Conservation (phyloP, 108 stramenopile genomes). For the Conticribra weissflogii region DNA sequence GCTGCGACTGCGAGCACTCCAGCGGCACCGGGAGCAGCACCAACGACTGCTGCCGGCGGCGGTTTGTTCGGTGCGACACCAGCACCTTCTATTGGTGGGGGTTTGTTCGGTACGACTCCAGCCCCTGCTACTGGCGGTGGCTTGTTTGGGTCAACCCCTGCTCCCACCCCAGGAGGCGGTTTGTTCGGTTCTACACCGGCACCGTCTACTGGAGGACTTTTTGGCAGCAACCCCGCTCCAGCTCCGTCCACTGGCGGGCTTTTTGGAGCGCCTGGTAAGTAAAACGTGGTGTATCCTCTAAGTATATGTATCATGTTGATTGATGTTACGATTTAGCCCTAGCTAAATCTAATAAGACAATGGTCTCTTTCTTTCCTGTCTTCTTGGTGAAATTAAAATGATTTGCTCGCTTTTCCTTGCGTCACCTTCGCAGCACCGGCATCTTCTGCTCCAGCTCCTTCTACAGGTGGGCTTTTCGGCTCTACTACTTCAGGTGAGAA, state of each 20-base stretch:
- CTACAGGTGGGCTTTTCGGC: slow-evolving; percentile 11
- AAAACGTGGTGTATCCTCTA: no score
- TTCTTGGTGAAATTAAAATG: not conserved
- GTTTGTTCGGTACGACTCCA: slow-evolving; percentile 2
- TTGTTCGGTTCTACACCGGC: slow-evolving; percentile 45
- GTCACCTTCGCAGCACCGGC: not conserved
- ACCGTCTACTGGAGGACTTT: slow-evolving; percentile 15
- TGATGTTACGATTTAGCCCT: no score
- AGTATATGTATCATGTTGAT: no score
- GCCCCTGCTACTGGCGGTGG: slow-evolving; percentile 20
- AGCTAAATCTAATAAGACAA: no score
- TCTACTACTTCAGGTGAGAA: not conserved
- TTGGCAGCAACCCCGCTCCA: slow-evolving; percentile 54
- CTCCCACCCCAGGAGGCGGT: slow-evolving; percentile 30
- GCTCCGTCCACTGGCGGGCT: slow-evolving; percentile 48
- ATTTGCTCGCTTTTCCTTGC: no score
- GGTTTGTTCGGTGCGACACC: no score
- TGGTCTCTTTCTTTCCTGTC: no score
- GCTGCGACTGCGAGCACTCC: slow-evolving; percentile 2
- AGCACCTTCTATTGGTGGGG: not conserved
- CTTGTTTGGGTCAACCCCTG: slow-evolving; percentile 31
- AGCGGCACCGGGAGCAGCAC: slow-evolving; percentile 11
- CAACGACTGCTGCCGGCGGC: slow-evolving; percentile 33
- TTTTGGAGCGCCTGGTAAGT: slow-evolving; percentile 42
- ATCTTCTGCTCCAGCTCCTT: slow-evolving; percentile 22